Evolutionary conservation across 2,329 filamentous ascomycete genomes (phyloP).

Genomic region (Pseudocercospora crystallina): DNA sequence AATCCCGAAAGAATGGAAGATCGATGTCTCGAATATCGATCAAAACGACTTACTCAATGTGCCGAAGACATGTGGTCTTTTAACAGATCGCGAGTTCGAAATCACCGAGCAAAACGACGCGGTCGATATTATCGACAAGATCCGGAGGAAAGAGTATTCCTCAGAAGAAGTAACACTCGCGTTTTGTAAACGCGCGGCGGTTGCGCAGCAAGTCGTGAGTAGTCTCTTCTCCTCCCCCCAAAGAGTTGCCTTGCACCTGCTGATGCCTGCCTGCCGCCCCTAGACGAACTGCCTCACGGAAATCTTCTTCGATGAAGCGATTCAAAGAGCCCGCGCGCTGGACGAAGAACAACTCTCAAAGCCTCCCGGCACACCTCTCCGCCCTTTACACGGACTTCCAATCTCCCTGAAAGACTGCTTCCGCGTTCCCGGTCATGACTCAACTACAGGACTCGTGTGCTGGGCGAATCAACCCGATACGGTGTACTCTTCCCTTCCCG

Average conservation of each 20-base stretch:
- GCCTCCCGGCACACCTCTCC: conserved; percentile 9
- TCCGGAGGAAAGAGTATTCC: conserved; percentile 33
- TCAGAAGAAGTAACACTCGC: conserved; percentile 32
- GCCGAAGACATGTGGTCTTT: conserved; percentile 44
- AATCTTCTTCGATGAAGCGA: conserved; percentile 46
- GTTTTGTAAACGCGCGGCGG: conserved; percentile 41
- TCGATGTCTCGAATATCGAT: not conserved
- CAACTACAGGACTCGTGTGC: conserved; percentile 9
- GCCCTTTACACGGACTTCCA: conserved; percentile 51
- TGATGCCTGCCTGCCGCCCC: not conserved
- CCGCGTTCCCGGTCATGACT: conserved; percentile 13
- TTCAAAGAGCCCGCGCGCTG: conserved; percentile 26
- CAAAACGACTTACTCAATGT: conserved; percentile 1
- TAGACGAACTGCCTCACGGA: conserved; percentile 32
- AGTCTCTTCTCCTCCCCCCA: no score
- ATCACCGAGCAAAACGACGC: conserved; percentile 56
- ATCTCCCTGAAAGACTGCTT: conserved; percentile 53
- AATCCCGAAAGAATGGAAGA: conserved; percentile 9
- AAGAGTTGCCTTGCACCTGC: no score
- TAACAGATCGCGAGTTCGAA: conserved; percentile 48
- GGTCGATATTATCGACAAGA: conserved; percentile 36
- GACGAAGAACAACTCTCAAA: conserved; percentile 23
- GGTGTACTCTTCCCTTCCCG: conserved; percentile 33
- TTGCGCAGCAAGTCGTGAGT: conserved; percentile 31
- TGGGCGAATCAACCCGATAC: conserved; percentile 1